These are phyloP conservation scores for Teratosphaeria pseudoeucalypti DNA, from an alignment of 2,329 filamentous ascomycete genomes.

Conservation along the genomic window DNA sequence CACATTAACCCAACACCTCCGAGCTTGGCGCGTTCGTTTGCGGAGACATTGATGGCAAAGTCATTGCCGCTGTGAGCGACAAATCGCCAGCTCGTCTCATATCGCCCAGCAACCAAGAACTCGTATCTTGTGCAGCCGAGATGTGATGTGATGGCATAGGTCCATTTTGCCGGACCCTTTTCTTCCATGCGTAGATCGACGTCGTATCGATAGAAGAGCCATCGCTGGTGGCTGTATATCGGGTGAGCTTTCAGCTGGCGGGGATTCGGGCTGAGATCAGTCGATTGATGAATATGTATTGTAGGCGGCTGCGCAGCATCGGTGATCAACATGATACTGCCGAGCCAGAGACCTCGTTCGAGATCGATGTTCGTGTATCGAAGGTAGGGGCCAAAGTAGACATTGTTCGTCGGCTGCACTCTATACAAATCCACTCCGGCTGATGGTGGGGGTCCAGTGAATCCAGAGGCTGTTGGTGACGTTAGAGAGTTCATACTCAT, in stretches of 20 bases:
- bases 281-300: conserved; percentile 85
- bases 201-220: conserved; percentile 94
- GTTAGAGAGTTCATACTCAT: conserved; percentile 67
- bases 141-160: conserved; percentile 94
- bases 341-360: conserved; percentile 80
- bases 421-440: conserved; percentile 92
- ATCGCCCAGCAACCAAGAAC: conserved; percentile 81
- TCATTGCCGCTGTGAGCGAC: conserved; percentile 95
- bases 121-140: conserved; percentile 97
- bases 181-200: conserved; percentile 86
- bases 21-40: conserved; percentile 73
- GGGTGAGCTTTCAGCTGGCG: conserved; percentile 71
- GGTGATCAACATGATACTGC: conserved; percentile 86
- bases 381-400: conserved; percentile 95
- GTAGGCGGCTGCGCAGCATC: conserved; percentile 84
- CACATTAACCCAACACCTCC: conserved; percentile 94
- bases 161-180: conserved; percentile 70
- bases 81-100: conserved; percentile 90
- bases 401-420: conserved; percentile 83
- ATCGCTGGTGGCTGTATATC: conserved; percentile 83
- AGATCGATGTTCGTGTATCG: conserved; percentile 96
- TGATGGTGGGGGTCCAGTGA: conserved; percentile 77
- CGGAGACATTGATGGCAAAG: conserved; percentile 77
- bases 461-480: conserved; percentile 68
- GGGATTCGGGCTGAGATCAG: conserved; percentile 81